A percentile compares a stretch with the other conserved stretches of the same genome.
These are phyloP conservation scores for Elsinoe australis DNA, from an alignment of 2,329 filamentous ascomycete genomes.

Conservation along the genomic window DNA sequence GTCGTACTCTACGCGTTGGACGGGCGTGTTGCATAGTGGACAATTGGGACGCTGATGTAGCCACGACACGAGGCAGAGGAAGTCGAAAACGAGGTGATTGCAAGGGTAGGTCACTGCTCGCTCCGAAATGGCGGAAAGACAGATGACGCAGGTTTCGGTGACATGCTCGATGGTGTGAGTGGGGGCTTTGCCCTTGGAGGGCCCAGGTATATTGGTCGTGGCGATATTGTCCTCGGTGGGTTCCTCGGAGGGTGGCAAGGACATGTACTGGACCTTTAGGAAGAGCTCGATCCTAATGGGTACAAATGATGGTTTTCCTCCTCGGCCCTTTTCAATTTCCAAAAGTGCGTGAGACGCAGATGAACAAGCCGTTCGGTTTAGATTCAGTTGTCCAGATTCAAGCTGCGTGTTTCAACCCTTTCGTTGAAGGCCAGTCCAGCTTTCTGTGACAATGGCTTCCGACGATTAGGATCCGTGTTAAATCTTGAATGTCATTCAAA, in stretches of 20 bases:
- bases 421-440: too few relatives aligned
- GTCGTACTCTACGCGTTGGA: slow-evolving; percentile 58
- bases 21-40: slow-evolving; percentile 60
- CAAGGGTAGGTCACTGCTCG: slow-evolving; percentile 67
- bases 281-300: background rate
- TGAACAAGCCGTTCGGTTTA: too few relatives aligned
- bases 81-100: slow-evolving; percentile 75
- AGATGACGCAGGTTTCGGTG: slow-evolving; percentile 69
- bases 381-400: too few relatives aligned
- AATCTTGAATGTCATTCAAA: too few relatives aligned
- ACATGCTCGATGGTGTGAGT: background rate
- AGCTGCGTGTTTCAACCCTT: too few relatives aligned
- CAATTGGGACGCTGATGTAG: slow-evolving; percentile 63
- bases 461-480: too few relatives aligned
- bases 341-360: too few relatives aligned
- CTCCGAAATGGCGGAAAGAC: slow-evolving; percentile 68
- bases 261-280: too few relatives aligned
- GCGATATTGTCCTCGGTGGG: slow-evolving; percentile 1
- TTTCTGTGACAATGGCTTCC: too few relatives aligned
- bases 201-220: slow-evolving; percentile 21
- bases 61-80: slow-evolving; percentile 76
- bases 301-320: too few relatives aligned
- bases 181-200: slow-evolving; percentile 23
- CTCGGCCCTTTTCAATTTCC: too few relatives aligned
- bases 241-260: background rate